Evolutionary conservation across 345 rosid genomes (phyloP), one percentile per base, ranked within the genome.

Genomic region (Heritiera littoralis): DNA sequence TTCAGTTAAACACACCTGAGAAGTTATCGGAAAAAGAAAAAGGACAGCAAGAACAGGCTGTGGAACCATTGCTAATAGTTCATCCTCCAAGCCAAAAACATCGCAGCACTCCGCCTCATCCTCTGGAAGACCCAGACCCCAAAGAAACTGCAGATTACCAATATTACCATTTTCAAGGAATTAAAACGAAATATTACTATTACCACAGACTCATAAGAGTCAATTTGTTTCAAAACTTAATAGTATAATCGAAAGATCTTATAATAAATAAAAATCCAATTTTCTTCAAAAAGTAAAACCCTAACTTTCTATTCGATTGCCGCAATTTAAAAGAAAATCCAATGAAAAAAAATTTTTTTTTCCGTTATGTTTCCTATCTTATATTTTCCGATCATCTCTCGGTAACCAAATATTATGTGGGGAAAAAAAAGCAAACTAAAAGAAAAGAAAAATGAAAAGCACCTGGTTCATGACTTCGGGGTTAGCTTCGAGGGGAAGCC

Each of bases 401-500:
- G 52, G 77, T 41, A 81, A 81, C 70, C 82, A 82, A 79, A 79
- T 78, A 7, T 41, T 41, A 5, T 6, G 46, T 13, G 46, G 4
- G 4, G 4, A 4, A 38, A 5, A 41, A 41, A 41, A 17, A 38
- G 58, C 10, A 2, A 40, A 35, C 1, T 35, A 35, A 63, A 30
- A 28, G 14, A 61, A 61, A 61, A 18, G 45, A 66, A 66, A 61
- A 40, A 38, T 43, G 15, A 43, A 67, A 68, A n/a, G 35, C 20
- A 91, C 99, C 99, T 93, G 99, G 86, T 93, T 95, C 94, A 95
- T 94, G 68, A 95, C 91, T 15, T 95, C 97, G 5, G 98, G 99
- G 74, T 95, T 95, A 79, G 99, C 97, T 91, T 95, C 99, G 52
- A 95, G 97, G 80, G 99, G 99, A 88, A 95, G 99, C 99, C 99